Evolutionary conservation across 768 basidiomycete species (phyloP).

Genomic region (Boletus barrowsii): DNA sequence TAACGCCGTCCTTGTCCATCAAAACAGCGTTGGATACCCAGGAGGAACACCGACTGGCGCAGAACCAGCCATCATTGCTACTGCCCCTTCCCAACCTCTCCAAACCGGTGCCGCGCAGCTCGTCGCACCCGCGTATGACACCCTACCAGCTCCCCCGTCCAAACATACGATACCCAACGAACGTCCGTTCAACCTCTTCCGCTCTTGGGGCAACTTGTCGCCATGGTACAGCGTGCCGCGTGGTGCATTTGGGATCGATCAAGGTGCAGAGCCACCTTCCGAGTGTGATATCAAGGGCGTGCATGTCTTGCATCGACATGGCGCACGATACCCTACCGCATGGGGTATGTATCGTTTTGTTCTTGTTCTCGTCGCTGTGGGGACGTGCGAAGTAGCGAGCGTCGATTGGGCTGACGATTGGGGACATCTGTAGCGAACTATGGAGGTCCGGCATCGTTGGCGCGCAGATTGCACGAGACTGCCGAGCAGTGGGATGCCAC

Average conservation of each 20-base stretch:
- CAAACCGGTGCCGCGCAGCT: slow-evolving; percentile 70
- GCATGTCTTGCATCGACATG: slow-evolving; percentile 80
- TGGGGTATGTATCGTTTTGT: slow-evolving; percentile 44
- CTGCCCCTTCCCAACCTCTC: slow-evolving; percentile 75
- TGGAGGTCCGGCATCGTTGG: slow-evolving; percentile 60
- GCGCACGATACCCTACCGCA: slow-evolving; percentile 70
- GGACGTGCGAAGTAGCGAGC: not conserved
- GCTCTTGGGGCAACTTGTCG: slow-evolving; percentile 79
- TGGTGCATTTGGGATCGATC: slow-evolving; percentile 68
- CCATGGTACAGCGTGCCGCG: slow-evolving; percentile 79
- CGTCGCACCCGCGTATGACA: slow-evolving; percentile 42
- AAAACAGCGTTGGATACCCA: slow-evolving; percentile 59
- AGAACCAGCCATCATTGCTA: slow-evolving; percentile 67
- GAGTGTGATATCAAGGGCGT: slow-evolving; percentile 70
- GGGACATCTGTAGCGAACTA: slow-evolving; percentile 42
- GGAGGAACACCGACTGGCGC: slow-evolving; percentile 80
- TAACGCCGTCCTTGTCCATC: not conserved
- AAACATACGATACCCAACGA: slow-evolving; percentile 12
- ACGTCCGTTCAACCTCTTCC: slow-evolving; percentile 61
- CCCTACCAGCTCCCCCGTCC: slow-evolving; percentile 21
- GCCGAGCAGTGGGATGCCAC: slow-evolving; percentile 61
- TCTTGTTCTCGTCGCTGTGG: not conserved
- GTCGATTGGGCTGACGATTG: not conserved
- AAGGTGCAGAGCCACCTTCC: slow-evolving; percentile 65
- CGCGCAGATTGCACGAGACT: slow-evolving; percentile 50